Base-by-base conservation (phyloP, 805 yeast species). In the Lipomyces sp. region DNA sequence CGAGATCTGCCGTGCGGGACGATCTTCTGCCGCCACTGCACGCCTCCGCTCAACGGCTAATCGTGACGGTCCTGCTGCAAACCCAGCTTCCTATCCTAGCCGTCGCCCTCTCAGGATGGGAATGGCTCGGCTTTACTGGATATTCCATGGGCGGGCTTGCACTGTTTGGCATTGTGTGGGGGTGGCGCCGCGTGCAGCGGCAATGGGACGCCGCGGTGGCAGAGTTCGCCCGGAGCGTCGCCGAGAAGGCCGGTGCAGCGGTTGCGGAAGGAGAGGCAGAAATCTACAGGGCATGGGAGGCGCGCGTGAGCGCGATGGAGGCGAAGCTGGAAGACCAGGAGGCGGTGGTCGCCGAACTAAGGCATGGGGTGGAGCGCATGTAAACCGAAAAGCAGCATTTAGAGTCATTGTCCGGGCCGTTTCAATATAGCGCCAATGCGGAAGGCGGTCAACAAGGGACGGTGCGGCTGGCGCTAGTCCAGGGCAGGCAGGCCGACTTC, bases 81-180 rank as follows among this genome's bases (percentile, higher is more conserved):
- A 60, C 68, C 14, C 74, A 71, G 54, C 58, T 70, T 7, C 74
- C 74, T 0, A 45, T 62, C 13, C 56, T 54, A 1, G 52, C 61
- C 1, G 37, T 68, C 13, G 65, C 74, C 1, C 45, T 55, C 1
- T 62, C 65, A 13, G 72, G 73, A 3, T 49, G 51, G 40, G 60
- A 58, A 38, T 61, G 68, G 36, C 58, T 56, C 34, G 70, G 61
- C 29, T 62, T 58, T 43, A 48, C 67, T 1, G 51, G 60, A 47
- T 69, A 62, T 49, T 51, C 69, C 16, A 67, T 68, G 69, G 68
- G 63, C 2, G 66, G 70, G 1, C 47, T 71, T 11, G 66, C 70
- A 0, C 63, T 61, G 3, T 61, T 71, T 3, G 74, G 74, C 1
- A 21, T 60, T 2, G 70, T 66, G 1, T 54, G 63, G 24, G 74